phyloP scores from a whole-genome alignment of 2,329 filamentous ascomycete genomes.

The Elsinoe perseae region DNA sequence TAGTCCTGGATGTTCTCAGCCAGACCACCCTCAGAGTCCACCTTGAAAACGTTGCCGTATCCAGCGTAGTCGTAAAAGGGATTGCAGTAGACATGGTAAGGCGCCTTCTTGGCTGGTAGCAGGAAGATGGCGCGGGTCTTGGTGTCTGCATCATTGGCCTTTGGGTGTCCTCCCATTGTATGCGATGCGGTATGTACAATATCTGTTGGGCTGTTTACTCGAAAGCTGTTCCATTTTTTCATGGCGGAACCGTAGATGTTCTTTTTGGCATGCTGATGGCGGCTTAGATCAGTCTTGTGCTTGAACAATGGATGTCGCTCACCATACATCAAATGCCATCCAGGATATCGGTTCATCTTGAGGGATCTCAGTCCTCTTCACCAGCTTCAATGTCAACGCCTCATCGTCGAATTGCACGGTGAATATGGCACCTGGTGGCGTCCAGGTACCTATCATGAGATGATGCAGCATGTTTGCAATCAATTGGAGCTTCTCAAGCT shows the following conservation, averaged over 20 bases:
- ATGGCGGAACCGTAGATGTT: conserved; percentile 83
- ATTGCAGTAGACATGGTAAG: conserved; percentile 79
- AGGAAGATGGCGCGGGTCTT: conserved; percentile 88
- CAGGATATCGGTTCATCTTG: conserved; percentile 83
- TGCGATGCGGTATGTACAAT: conserved; percentile 70
- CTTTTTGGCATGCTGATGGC: conserved; percentile 63
- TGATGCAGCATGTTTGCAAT: conserved; percentile 65
- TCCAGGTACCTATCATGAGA: conserved; percentile 86
- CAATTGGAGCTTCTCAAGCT: neutral
- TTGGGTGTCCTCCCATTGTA: conserved; percentile 64
- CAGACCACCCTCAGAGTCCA: conserved; percentile 50
- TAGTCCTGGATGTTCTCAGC: conserved; percentile 63
- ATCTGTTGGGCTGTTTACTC: conserved; percentile 64
- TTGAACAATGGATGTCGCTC: neutral
- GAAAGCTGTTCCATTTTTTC: conserved; percentile 87
- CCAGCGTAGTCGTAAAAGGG: conserved; percentile 84
- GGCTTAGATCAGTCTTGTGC: conserved; percentile 1
- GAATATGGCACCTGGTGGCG: conserved; percentile 80
- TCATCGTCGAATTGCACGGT: conserved; percentile 84
- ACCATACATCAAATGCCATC: conserved; percentile 79
- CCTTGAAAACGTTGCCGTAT: conserved; percentile 68
- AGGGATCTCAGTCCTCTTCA: conserved; percentile 75
- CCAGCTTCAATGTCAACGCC: conserved; percentile 60
- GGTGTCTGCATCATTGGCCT: conserved; percentile 59
- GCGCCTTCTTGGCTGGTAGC: conserved; percentile 67